Conservation (phyloP, 345 rosid species). For the Pistacia vera region DNA sequence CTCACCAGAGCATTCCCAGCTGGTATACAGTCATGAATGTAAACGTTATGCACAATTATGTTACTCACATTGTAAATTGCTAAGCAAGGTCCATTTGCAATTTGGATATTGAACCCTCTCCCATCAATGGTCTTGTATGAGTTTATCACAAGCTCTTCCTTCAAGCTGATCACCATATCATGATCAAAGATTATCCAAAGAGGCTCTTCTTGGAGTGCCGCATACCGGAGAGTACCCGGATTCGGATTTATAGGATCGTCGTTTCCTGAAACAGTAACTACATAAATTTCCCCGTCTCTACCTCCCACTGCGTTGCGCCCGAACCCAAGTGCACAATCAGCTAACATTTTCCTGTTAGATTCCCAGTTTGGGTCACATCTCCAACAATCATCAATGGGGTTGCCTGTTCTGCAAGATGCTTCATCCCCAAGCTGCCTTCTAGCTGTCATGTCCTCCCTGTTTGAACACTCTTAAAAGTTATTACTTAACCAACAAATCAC, state of each 20-base stretch:
- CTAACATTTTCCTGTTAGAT: conserved; percentile 50
- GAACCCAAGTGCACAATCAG: conserved; percentile 67
- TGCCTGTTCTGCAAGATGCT: conserved; percentile 41
- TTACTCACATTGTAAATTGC: conserved; percentile 53
- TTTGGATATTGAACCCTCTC: conserved; percentile 56
- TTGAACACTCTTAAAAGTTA: background rate
- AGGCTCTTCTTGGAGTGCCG: conserved; percentile 54
- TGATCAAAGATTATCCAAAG: conserved; percentile 65
- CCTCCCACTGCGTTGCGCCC: conserved; percentile 71
- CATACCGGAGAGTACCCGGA: conserved; percentile 60
- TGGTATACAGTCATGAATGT: conserved; percentile 57
- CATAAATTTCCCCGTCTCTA: conserved; percentile 51
- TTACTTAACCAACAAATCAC: background rate
- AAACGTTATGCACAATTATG: conserved; percentile 60
- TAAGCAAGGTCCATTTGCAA: conserved; percentile 61
- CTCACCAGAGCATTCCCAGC: conserved; percentile 35
- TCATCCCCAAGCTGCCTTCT: conserved; percentile 31
- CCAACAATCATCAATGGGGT: conserved; percentile 75
- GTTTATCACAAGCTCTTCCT: conserved; percentile 51
- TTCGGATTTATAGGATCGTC: conserved; percentile 43
- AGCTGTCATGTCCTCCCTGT: conserved; percentile 28
- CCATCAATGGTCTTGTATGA: conserved; percentile 75
- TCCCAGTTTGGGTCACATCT: conserved; percentile 65
- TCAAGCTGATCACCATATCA: conserved; percentile 62
- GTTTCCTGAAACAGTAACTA: conserved; percentile 35